Conservation (phyloP, 768 basidiomycete species). For the Collybia sordida region DNA sequence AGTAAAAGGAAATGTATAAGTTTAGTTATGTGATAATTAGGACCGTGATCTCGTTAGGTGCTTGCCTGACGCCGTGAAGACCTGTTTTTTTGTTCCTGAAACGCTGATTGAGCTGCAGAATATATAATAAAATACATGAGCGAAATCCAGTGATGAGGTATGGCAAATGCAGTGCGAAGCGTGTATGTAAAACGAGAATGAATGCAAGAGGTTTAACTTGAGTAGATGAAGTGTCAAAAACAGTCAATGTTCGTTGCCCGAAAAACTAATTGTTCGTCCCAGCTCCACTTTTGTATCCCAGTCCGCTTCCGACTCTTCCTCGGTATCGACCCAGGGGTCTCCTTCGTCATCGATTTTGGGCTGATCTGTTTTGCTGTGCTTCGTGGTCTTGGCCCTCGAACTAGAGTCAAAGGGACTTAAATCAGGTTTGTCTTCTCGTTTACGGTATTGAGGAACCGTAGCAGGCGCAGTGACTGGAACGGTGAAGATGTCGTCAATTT, state of each 20-base stretch:
- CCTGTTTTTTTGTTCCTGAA: too few species aligned
- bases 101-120: background rate
- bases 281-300: background rate
- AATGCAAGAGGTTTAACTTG: too few species aligned
- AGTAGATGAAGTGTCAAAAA: background rate
- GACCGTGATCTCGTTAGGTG: too few species aligned
- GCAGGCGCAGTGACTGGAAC: background rate
- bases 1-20: too few species aligned
- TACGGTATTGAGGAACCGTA: background rate
- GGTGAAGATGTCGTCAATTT: background rate
- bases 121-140: background rate
- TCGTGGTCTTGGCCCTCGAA: background rate
- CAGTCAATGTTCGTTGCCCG: constrained; percentile 3
- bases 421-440: background rate
- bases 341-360: background rate
- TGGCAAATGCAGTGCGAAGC: constrained; percentile 1
- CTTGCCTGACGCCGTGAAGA: too few species aligned
- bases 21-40: too few species aligned
- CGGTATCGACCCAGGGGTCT: constrained; percentile 5
- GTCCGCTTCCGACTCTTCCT: constrained; percentile 1
- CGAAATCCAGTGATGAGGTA: background rate
- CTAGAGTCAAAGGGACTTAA: background rate
- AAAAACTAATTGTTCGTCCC: background rate
- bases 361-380: too few species aligned
- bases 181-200: background rate